Evolutionary conservation across 176 grass and related monocot species (phyloP).

Genomic region (Phragmites australis): DNA sequence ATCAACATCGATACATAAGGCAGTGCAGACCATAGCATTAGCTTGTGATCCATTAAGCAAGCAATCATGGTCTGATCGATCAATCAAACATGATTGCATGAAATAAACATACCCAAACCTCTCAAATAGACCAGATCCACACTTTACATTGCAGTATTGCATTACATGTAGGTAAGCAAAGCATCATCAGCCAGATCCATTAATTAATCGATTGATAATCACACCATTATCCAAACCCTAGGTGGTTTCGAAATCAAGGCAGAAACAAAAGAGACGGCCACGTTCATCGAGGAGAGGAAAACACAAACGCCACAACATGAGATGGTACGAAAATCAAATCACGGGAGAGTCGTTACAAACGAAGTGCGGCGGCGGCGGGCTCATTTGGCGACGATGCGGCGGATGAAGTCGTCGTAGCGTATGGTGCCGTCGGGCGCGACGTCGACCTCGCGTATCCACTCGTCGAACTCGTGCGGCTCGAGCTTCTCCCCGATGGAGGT

Average conservation of each 20-base stretch:
- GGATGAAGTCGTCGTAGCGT: constrained; percentile 97
- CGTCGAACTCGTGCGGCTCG: constrained; percentile 91
- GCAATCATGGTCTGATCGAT: not conserved
- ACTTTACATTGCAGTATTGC: constrained; percentile 19
- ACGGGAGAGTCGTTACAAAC: constrained; percentile 38
- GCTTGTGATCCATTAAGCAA: no score
- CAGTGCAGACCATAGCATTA: not conserved
- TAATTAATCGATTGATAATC: constrained; percentile 38
- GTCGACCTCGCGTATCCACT: constrained; percentile 98
- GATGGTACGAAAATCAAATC: not conserved
- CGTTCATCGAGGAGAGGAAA: not conserved
- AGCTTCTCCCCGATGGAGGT: constrained; percentile 97
- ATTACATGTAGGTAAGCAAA: constrained; percentile 1
- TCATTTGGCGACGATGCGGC: constrained; percentile 92
- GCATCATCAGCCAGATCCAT: constrained; percentile 31
- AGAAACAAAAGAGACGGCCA: not conserved
- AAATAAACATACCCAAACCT: not conserved
- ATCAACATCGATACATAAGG: not conserved
- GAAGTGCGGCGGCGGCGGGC: not conserved
- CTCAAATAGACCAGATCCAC: not conserved
- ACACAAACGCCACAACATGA: not conserved
- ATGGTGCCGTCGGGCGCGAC: constrained; percentile 84
- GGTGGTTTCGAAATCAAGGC: constrained; percentile 6
- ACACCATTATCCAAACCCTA: constrained; percentile 57
- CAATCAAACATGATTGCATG: not conserved